Conservation (phyloP, 176 grass and related monocot genomes). For the Raddia guianensis region DNA sequence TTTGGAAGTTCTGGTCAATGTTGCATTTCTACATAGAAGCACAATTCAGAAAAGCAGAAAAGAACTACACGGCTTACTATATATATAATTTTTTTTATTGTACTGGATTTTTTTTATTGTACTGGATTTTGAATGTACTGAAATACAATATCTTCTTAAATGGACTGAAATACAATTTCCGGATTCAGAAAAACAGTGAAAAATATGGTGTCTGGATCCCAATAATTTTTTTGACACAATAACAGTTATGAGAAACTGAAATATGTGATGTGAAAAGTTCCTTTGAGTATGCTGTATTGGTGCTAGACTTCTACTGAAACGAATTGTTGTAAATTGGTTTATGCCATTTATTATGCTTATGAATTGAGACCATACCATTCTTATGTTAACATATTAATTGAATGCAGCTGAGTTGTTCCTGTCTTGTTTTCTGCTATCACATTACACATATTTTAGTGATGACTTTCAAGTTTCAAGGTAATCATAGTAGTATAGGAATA, state of each 20-base stretch:
- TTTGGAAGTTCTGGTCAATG: neutral
- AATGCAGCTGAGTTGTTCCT: neutral
- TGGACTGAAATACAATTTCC: neutral
- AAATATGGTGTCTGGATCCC: neutral
- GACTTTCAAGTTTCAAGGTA: too few relatives aligned
- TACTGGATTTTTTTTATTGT: neutral
- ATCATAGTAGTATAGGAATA: too few relatives aligned
- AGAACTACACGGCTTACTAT: neutral
- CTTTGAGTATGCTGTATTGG: neutral
- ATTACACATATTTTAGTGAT: neutral
- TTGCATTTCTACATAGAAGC: neutral
- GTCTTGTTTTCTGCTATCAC: neutral
- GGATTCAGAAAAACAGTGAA: neutral
- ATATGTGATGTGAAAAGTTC: conserved; percentile 15
- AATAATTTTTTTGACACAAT: neutral
- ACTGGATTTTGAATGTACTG: neutral
- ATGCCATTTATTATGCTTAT: conserved; percentile 25
- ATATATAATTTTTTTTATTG: neutral
- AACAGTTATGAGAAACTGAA: neutral
- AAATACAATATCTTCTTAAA: neutral
- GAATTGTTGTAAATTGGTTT: neutral
- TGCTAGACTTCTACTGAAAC: neutral
- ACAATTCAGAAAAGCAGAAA: neutral
- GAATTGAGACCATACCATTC: neutral
- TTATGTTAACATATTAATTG: neutral